Percentiles rank a stretch among this genome's conserved stretches.
phyloP scores from a whole-genome alignment of 2,329 filamentous ascomycete genomes.

The Phialophora chinensis region DNA sequence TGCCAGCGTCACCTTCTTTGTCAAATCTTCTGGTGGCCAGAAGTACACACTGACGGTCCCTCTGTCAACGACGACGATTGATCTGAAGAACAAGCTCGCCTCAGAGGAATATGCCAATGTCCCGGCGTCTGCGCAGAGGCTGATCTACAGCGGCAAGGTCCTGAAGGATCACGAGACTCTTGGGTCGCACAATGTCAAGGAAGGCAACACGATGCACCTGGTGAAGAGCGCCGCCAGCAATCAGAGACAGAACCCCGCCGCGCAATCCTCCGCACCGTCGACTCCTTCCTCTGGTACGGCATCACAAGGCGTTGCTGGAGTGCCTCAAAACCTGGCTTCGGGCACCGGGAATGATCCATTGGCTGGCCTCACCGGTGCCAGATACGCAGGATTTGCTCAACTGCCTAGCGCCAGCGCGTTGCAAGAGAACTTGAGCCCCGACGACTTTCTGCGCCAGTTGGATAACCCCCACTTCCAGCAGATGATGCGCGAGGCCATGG shows the following conservation, averaged over 20 bases:
- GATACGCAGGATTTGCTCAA: constrained; percentile 90
- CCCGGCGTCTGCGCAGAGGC: constrained; percentile 82
- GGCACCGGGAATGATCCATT: constrained; percentile 81
- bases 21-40: constrained; percentile 93
- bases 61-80: constrained; percentile 75
- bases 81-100: constrained; percentile 89
- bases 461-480: constrained; percentile 85
- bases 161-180: constrained; percentile 93
- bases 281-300: constrained; percentile 40
- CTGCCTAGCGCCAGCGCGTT: constrained; percentile 88
- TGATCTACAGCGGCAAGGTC: constrained; percentile 97
- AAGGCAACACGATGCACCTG: constrained; percentile 92
- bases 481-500: constrained; percentile 90
- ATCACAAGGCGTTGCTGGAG: constrained; percentile 42
- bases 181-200: constrained; percentile 89
- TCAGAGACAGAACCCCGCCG: constrained; percentile 62
- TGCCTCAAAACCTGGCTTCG: constrained; percentile 56
- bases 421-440: constrained; percentile 85
- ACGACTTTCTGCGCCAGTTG: constrained; percentile 82
- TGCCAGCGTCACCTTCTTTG: constrained; percentile 82
- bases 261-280: constrained; percentile 52
- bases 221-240: constrained; percentile 97
- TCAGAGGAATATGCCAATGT: constrained; percentile 83
- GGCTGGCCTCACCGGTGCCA: constrained; percentile 85
- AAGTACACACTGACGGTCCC: constrained; percentile 83